Conservation (phyloP, 164 flowering plant species). For the Tetrastigma voinierianum region DNA sequence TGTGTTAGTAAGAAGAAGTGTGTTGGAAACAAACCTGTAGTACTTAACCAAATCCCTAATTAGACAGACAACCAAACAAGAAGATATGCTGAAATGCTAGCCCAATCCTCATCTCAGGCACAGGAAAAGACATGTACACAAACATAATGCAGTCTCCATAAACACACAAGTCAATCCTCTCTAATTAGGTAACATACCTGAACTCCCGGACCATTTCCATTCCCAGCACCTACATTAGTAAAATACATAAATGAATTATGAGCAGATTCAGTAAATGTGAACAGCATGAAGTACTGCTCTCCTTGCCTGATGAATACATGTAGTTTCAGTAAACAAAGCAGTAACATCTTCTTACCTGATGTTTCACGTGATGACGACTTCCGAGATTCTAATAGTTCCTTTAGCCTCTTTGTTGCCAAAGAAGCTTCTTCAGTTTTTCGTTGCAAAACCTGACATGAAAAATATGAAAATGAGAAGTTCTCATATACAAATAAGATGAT, state of each 20-base stretch:
- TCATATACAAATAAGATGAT: neutral
- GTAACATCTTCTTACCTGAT: constrained; percentile 24
- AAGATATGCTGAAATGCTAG: neutral
- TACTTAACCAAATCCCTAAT: neutral
- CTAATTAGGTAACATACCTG: constrained; percentile 50
- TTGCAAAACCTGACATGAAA: constrained; percentile 72
- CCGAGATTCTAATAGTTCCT: constrained; percentile 81
- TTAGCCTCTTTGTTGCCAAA: constrained; percentile 85
- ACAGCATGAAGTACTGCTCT: too few relatives aligned
- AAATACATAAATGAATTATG: neutral
- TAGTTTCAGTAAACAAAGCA: neutral
- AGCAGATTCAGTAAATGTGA: neutral
- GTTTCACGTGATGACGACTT: constrained; percentile 53
- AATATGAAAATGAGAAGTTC: constrained; percentile 1
- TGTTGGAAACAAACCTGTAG: neutral
- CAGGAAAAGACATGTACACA: neutral
- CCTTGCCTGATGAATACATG: too few relatives aligned
- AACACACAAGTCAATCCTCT: neutral
- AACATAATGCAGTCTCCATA: neutral
- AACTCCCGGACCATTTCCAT: constrained; percentile 60
- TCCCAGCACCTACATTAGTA: constrained; percentile 43
- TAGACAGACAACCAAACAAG: neutral
- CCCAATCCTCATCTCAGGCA: neutral
- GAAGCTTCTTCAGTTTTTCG: constrained; percentile 96
- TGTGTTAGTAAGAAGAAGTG: constrained; percentile 8